Base-by-base conservation (phyloP, 1,284 basidiomycete genomes). In the Leccinum ambiguum region DNA sequence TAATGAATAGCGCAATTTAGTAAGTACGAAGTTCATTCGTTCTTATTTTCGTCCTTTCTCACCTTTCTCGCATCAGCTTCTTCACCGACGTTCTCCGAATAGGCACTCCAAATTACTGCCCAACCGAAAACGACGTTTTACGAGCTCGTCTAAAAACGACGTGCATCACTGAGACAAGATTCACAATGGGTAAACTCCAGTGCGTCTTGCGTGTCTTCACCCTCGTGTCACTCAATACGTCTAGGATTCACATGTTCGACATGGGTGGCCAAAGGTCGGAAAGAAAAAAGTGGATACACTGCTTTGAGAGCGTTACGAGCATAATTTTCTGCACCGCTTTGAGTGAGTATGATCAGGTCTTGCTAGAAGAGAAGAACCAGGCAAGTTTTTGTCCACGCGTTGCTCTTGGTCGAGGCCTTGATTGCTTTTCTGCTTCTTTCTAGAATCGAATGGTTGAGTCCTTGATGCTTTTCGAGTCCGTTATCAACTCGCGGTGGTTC, bases 401-500 rank as follows among this genome's bases (percentile, higher is more conserved):
- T 3, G 3, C 74, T 62, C 6, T 26, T 39, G 39, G 23, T 18
- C 59, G 3, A 50, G 18, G 45, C n/a, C 59, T 59, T 54, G 33
- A 45, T 23, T 41, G 16, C 10, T 8, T 16, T 4, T 54, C 7
- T 9, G 1, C 76, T n/a, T n/a, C n/a, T n/a, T n/a, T n/a, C n/a
- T n/a, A 96, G 90, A 98, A 98, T 77, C 92, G 96, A 26, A 98
- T 99, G 96, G 87, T 86, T 21, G 97, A 99, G 77, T 94, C 92
- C 0, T 83, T 99, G 0, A 87, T 95, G 6, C 84, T 99, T 10
- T 99, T 99, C 72, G 96, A 98, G 77, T 92, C 89, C 2, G 93
- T 99, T 45, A 96, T 98, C 82, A 98, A 98, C 79, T 95, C 94
- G n/a, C 82, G 94, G 59, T 98, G 97, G 97, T 99, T 99, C 82